Evolutionary conservation across 441 rosid genomes (phyloP).

Genomic region (Pelargonium cotyledonis): DNA sequence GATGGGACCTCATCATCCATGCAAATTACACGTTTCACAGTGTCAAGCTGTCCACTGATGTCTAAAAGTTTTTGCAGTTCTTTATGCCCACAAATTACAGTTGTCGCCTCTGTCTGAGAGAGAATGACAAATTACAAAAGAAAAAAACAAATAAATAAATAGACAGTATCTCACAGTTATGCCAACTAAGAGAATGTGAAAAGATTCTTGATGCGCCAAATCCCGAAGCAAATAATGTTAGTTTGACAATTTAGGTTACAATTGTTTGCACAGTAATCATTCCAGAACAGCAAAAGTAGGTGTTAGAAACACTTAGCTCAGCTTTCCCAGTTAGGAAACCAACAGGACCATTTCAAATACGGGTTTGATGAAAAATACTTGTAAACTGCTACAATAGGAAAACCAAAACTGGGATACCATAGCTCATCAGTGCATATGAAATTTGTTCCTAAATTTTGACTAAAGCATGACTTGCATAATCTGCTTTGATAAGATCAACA

Average conservation of each 20-base stretch:
- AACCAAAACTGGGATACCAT: neutral
- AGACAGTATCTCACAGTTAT: neutral
- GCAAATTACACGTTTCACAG: slow-evolving; percentile 75
- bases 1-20: slow-evolving; percentile 79
- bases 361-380: neutral
- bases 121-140: slow-evolving; percentile 12
- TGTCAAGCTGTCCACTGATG: slow-evolving; percentile 78
- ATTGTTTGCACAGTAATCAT: too few species aligned
- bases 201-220: neutral
- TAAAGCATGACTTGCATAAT: too few species aligned
- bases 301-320: too few species aligned
- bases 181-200: neutral
- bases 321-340: neutral
- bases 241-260: too few species aligned
- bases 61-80: slow-evolving; percentile 78
- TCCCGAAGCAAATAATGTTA: neutral
- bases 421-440: neutral
- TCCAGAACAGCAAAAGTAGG: neutral
- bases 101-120: slow-evolving; percentile 82
- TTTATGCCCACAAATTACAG: slow-evolving; percentile 84
- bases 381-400: neutral
- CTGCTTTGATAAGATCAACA: too few species aligned
- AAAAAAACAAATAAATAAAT: neutral
- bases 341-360: neutral
- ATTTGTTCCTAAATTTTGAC: too few species aligned